Evolutionary conservation across 1,139 yeast genomes (phyloP).

Genomic region (Sugiyamaella paludigena): DNA sequence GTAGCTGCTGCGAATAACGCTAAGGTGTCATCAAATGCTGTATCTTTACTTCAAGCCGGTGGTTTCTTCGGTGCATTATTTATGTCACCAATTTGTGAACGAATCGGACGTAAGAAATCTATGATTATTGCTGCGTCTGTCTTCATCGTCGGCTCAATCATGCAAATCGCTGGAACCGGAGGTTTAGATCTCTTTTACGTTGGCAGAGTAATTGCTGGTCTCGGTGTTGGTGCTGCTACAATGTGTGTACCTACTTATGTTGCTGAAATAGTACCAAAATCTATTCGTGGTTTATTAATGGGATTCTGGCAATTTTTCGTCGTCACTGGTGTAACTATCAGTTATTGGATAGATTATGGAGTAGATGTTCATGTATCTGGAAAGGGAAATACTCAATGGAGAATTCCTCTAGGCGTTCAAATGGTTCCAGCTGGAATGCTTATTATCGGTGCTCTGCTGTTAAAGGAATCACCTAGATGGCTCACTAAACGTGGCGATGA

Average conservation of each 20-base stretch:
- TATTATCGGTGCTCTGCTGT: conserved; percentile 47
- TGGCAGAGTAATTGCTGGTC: conserved; percentile 65
- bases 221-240: conserved; percentile 70
- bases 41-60: conserved; percentile 94
- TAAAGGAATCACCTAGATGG: conserved; percentile 80
- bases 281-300: conserved; percentile 64
- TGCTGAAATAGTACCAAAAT: conserved; percentile 65
- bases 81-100: conserved; percentile 54
- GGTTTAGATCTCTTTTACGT: conserved; percentile 67
- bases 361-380: conserved; percentile 35
- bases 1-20: conserved; percentile 30
- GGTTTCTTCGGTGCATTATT: conserved; percentile 53
- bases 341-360: conserved; percentile 62
- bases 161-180: conserved; percentile 71
- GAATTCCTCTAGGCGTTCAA: conserved; percentile 69
- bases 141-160: conserved; percentile 76
- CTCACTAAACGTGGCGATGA: conserved; percentile 59
- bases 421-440: conserved; percentile 58
- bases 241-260: conserved; percentile 71
- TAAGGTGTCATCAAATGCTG: conserved; percentile 72
- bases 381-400: conserved; percentile 51
- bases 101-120: conserved; percentile 71
- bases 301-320: conserved; percentile 66
- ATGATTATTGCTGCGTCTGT: conserved; percentile 70
- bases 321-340: conserved; percentile 60